These are phyloP conservation scores for Taxawa tesnikishii DNA, from an alignment of 2,329 filamentous ascomycete species.

Conservation along the genomic window DNA sequence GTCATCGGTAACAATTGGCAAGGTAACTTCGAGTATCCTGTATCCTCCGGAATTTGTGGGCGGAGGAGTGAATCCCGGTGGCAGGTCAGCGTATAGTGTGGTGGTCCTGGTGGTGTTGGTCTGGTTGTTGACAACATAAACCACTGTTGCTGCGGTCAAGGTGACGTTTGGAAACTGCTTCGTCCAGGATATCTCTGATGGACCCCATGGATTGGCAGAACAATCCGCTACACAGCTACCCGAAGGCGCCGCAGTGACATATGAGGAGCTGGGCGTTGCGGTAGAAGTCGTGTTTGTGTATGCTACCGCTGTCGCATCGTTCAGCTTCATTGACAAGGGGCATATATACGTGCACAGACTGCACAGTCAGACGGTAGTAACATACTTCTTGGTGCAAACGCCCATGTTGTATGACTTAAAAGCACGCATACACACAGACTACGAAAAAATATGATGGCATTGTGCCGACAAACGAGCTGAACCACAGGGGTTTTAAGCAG, in stretches of 20 bases:
- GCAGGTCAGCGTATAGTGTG: conserved; percentile 1
- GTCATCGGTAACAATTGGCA: too few species aligned
- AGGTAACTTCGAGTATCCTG: neutral
- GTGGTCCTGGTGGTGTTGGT: neutral
- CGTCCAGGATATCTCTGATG: neutral
- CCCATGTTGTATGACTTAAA: too few species aligned
- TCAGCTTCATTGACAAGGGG: too few species aligned
- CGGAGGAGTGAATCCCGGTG: conserved; percentile 1
- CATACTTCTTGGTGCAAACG: too few species aligned
- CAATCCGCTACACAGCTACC: neutral
- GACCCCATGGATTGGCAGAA: neutral
- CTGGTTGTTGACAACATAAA: neutral
- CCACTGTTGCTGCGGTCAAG: conserved; percentile 3
- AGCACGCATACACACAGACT: too few species aligned
- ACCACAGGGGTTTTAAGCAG: too few species aligned
- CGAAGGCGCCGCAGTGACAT: neutral
- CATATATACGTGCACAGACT: too few species aligned
- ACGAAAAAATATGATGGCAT: too few species aligned
- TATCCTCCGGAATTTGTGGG: neutral
- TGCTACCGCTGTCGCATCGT: too few species aligned
- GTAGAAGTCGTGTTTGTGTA: too few species aligned
- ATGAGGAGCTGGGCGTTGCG: neutral
- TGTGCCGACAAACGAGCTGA: too few species aligned
- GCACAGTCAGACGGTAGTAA: too few species aligned
- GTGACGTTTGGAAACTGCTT: neutral